A percentile compares a stretch with the other conserved stretches of the same genome.
These are phyloP conservation scores for Tulasnella calospora DNA, from an alignment of 768 basidiomycete species.

Conservation along the genomic window DNA sequence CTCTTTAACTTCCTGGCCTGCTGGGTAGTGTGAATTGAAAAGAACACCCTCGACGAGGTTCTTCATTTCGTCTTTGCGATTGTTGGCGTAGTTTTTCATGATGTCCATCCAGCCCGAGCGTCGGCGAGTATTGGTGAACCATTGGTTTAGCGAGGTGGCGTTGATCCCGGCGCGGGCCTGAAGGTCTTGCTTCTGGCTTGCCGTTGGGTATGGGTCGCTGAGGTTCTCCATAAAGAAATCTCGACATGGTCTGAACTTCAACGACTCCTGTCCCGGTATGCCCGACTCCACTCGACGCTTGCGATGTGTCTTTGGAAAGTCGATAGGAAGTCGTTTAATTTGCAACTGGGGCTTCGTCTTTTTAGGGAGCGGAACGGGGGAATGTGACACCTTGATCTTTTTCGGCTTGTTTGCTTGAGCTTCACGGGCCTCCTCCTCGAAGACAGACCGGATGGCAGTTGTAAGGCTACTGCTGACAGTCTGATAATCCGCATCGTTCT, in stretches of 20 bases:
- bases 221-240: constrained; percentile 30
- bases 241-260: constrained; percentile 28
- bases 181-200: constrained; percentile 23
- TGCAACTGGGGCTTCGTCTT: constrained; percentile 1
- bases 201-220: constrained; percentile 31
- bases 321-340: not conserved
- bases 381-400: not conserved
- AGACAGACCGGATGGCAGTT: not conserved
- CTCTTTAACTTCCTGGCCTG: not conserved
- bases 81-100: constrained; percentile 24
- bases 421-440: not conserved
- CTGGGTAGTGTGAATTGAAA: not conserved
- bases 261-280: constrained; percentile 21
- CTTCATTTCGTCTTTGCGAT: constrained; percentile 24
- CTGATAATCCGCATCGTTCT: constrained; percentile 8
- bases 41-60: constrained; percentile 17
- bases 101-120: constrained; percentile 30
- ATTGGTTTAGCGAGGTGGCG: constrained; percentile 28
- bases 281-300: constrained; percentile 20
- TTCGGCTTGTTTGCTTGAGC: constrained; percentile 12
- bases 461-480: not conserved
- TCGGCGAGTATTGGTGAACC: constrained; percentile 33
- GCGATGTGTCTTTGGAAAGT: constrained; percentile 6
- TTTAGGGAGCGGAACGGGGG: not conserved
- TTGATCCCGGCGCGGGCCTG: constrained; percentile 1